Conservation (phyloP, 2,329 filamentous ascomycete genomes). For the Lachnellula hyalina region DNA sequence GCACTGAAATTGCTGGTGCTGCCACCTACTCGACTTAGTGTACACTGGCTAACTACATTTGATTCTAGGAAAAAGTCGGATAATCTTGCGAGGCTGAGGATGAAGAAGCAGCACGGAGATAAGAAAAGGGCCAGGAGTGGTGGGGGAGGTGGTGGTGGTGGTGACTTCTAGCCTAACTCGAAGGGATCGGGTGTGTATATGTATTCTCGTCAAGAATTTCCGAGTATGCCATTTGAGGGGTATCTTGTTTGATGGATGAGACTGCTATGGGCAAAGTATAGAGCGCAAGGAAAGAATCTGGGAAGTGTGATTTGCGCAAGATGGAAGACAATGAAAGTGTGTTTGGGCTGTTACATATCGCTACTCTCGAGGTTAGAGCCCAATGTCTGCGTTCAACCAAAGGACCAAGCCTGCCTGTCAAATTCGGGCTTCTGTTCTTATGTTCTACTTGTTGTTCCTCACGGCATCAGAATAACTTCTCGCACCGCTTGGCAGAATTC, state of each 20-base stretch:
- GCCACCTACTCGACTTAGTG: neutral
- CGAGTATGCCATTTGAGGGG: neutral
- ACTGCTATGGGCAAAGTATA: neutral
- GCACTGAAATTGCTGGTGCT: neutral
- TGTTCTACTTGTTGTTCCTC: no score
- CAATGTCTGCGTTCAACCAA: no score
- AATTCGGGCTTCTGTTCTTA: no score
- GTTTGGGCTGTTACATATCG: no score
- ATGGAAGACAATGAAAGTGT: no score
- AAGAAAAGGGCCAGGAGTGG: conserved; percentile 23
- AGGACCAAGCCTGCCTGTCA: no score
- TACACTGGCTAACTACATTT: neutral
- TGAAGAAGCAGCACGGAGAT: conserved; percentile 30
- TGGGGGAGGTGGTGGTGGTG: neutral
- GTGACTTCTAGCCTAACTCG: neutral
- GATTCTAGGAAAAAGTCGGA: conserved; percentile 25
- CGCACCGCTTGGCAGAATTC: no score
- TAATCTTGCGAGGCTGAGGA: conserved; percentile 25
- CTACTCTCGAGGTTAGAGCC: no score
- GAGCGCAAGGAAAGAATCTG: neutral
- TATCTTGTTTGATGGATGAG: neutral
- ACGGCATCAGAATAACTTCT: no score
- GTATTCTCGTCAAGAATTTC: neutral
- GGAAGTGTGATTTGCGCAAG: no score
- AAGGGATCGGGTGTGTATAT: neutral